Conservation (phyloP, 352 stramenopile genomes). For the Pythium guiyangense region DNA sequence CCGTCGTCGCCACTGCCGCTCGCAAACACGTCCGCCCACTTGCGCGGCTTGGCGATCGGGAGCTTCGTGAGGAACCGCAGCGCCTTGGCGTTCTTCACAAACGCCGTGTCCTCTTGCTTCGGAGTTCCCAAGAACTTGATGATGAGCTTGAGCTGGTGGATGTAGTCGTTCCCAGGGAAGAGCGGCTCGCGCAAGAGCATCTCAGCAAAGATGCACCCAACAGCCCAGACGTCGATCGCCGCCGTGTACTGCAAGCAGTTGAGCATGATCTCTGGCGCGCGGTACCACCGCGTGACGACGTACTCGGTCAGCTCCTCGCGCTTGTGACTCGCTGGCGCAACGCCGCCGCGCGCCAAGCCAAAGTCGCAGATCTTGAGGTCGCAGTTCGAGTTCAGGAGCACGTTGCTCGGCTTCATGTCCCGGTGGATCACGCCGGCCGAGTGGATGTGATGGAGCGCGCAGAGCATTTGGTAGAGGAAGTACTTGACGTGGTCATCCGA, state of each 20-base stretch:
- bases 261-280: constrained; percentile 91
- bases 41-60: constrained; percentile 68
- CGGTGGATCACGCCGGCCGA: constrained; percentile 85
- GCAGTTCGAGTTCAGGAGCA: constrained; percentile 76
- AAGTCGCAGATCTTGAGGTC: constrained; percentile 93
- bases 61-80: constrained; percentile 83
- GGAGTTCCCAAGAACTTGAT: constrained; percentile 63
- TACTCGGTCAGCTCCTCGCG: constrained; percentile 67
- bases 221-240: constrained; percentile 92
- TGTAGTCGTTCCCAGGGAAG: constrained; percentile 89
- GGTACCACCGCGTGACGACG: constrained; percentile 93
- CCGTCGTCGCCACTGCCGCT: constrained; percentile 5
- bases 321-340: constrained; percentile 30
- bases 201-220: constrained; percentile 99
- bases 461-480: constrained; percentile 83
- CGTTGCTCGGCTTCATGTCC: constrained; percentile 83
- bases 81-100: constrained; percentile 90
- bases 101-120: constrained; percentile 71
- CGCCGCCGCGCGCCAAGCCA: constrained; percentile 78
- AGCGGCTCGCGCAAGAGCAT: constrained; percentile 95
- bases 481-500: constrained; percentile 88
- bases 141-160: constrained; percentile 82
- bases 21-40: constrained; percentile 60
- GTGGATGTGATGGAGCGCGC: constrained; percentile 91
- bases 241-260: constrained; percentile 94